phyloP scores from a whole-genome alignment of 306 rosid genomes.

The Vigna nakashimae region DNA sequence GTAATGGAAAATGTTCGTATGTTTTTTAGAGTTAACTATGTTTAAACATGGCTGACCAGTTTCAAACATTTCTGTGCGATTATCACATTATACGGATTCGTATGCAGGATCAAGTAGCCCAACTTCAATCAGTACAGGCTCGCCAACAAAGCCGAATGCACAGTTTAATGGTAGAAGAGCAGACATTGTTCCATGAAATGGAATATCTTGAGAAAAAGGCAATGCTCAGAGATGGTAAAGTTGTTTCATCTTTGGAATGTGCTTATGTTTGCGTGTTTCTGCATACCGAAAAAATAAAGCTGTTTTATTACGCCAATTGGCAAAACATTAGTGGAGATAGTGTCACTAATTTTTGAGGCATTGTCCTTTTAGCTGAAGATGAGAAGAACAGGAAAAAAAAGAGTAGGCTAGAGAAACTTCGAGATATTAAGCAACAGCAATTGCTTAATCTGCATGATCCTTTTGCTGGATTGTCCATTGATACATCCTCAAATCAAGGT shows the following conservation, averaged over 20 bases:
- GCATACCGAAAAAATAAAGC: not conserved
- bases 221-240: conserved; percentile 46
- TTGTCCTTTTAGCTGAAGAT: conserved; percentile 45
- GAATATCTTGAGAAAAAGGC: not conserved
- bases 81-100: not conserved
- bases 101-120: conserved; percentile 50
- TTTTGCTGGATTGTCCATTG: too few species aligned
- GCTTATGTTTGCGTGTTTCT: not conserved
- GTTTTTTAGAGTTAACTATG: not conserved
- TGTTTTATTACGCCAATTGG: not conserved
- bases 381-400: not conserved
- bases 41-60: not conserved
- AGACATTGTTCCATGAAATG: conserved; percentile 41
- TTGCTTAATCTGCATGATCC: too few species aligned
- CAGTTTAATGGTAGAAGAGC: conserved; percentile 44
- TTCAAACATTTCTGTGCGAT: not conserved
- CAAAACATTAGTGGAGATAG: too few species aligned
- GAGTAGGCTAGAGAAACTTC: not conserved
- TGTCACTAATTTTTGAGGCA: not conserved
- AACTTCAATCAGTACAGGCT: conserved; percentile 44
- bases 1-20: too few species aligned
- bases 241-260: not conserved
- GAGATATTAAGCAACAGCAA: too few species aligned
- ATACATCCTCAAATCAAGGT: too few species aligned
- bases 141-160: conserved; percentile 24